Base-by-base conservation (phyloP, 192 early-diverging fungal genomes). In the Mortierella hygrophila region DNA sequence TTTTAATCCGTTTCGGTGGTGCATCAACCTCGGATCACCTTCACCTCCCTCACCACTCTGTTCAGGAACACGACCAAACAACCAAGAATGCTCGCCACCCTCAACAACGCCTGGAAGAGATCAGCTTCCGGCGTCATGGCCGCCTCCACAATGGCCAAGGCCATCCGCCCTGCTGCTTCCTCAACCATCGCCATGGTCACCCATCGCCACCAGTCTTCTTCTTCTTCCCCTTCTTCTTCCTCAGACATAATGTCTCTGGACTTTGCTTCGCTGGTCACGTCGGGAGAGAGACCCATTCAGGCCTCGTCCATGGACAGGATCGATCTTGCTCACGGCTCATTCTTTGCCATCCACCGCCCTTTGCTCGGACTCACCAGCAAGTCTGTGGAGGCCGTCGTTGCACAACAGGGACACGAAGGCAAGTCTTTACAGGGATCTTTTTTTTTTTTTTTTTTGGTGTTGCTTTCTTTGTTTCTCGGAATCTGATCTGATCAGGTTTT, bases 331-430 rank as follows among this genome's bases (percentile, higher is more conserved):
- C 88, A 91, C 42, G 90, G 89, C 40, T 86, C 90, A 35, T 93
- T 93, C 82, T 93, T 92, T 80, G 91, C 93, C 7, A 78, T 91
- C 18, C 90, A 93, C 76, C 89, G 92, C 52, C 93, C 93, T 60
- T 74, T 92, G n/a, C 82, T 93, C 21, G 87, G 89, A 52, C 68
- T 91, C 26, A 83, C 83, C 3, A 83, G 77, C 41, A 69, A 38
- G 26, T 71, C 77, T 32, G n/a, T 70, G 21, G 80, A 81, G 23
- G 26, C 32, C 13, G 29, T 35, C 26, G 11, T 46, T 46, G 29
- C 70, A 46, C 63, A 72, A 15, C 13, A 47, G 47, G 21, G 37
- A 42, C 26, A 63, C 65, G 70, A 75, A 84, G 73, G 78, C 77
- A 71, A 76, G 83, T 78, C 70, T 8, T 70, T 7, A 13, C 0